Conservation (phyloP, 805 yeast species). For the Clavispora santaluciae region DNA sequence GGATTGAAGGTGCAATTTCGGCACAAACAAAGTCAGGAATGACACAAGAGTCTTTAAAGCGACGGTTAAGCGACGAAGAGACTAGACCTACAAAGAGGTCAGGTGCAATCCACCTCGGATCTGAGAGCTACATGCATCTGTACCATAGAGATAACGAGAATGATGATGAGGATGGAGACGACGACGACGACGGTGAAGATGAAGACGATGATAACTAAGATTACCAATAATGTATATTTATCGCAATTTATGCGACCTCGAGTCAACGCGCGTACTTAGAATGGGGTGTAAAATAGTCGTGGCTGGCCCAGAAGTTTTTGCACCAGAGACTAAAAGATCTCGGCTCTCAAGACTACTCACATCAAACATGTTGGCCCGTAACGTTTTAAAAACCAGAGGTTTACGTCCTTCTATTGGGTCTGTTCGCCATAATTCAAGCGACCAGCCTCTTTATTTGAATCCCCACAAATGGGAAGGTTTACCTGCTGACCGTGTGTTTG, state of each 20-base stretch:
- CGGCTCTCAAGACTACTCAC: background rate
- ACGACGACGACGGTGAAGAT: slow-evolving; percentile 1
- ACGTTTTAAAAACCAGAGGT: slow-evolving; percentile 3
- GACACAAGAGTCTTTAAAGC: background rate
- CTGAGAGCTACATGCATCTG: background rate
- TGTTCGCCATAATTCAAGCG: slow-evolving; percentile 7
- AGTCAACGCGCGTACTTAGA: background rate
- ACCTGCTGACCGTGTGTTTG: slow-evolving; percentile 58
- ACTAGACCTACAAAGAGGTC: background rate
- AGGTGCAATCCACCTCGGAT: background rate
- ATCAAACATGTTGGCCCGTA: slow-evolving; percentile 1
- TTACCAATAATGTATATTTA: background rate
- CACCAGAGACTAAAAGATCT: background rate
- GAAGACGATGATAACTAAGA: background rate
- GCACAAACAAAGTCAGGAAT: slow-evolving; percentile 4
- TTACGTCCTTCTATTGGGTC: background rate
- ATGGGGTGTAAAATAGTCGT: background rate
- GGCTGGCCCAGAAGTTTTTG: slow-evolving; percentile 3
- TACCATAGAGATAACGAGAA: background rate
- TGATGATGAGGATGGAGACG: background rate
- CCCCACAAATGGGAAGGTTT: slow-evolving; percentile 71
- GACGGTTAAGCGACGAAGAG: background rate
- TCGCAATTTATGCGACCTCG: background rate
- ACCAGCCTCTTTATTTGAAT: slow-evolving; percentile 41
- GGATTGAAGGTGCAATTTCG: no score